Base-by-base conservation (phyloP, 805 yeast genomes). In the Saturnispora quitensis region DNA sequence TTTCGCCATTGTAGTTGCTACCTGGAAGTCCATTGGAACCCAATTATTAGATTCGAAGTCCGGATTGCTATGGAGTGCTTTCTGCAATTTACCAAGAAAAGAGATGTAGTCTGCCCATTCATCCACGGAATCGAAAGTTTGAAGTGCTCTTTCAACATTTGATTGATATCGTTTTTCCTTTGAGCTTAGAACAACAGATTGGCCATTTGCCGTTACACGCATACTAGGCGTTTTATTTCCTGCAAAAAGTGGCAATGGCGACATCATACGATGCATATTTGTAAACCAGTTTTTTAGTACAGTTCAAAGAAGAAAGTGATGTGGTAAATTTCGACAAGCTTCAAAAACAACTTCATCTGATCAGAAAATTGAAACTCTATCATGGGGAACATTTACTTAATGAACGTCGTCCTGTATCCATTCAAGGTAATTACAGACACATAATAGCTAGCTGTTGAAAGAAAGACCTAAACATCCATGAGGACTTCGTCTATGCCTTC, bases 71-170 rank as follows among this genome's bases (percentile, higher is more conserved):
- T 76, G 78, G 40, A 90, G 67, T 0, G 95, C 82, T 63, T 89
- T 87, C 53, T 82, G 81, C 5, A 95, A 74, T 54, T 86, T 80
- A 2, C 91, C 82, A 44, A 95, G 72, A 64, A 88, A 90, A 22
- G 97, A 84, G 52, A 93, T 93, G 65, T 91, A 89, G 64, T 93
- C 99, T 13, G 99, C 98, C 99, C 99, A 93, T 70, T 93, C 99
- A 33, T 82, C 86, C 1, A 89, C 84, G 2, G 86, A 70, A 49
- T 88, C 96, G 70, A 91, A 91, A 18, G 79, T 73, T 6, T 77
- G 74, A 22, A 93, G 71, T 0, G 93, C 87, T 57, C 82, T 78
- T 49, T 86, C 91, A 12, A 91, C 76, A 52, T 76, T 81, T n/a
- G 78, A 73, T 20, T 73, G 70, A 61, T 82, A 84, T 54, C 85